Base-by-base conservation (phyloP, 2,329 filamentous ascomycete genomes). In the Aspergillus viridinutans region DNA sequence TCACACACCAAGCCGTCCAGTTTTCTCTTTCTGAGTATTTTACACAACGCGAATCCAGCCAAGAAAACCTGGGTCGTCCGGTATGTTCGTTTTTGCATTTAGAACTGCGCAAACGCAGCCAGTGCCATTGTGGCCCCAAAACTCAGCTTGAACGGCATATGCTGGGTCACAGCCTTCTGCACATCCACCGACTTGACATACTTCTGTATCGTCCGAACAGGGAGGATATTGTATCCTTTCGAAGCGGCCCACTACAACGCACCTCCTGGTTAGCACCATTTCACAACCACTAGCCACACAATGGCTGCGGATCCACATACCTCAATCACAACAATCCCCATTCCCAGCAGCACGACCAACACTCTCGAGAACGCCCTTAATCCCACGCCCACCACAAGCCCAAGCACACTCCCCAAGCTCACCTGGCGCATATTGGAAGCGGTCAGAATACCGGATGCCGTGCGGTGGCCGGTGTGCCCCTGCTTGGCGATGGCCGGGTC, bases 61-160 rank as follows among this genome's bases (percentile, higher is more conserved):
- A 23, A 26, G 21, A 38, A 38, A 17, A 38, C 32, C 2, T 17
- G 4, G 32, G 32, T 38, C 14, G 32, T 17, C 32, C 14, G 14
- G 3, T 17, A 38, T 17, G 32, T 38, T 23, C 21, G 42, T 20
- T 1, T 8, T 23, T 20, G 3, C 3, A 35, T 10, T 58, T 67
- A 74, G 54, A 77, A 75, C 60, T 74, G 71, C 56, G 72, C 76
- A 72, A 79, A 79, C 1, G 77, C 77, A 47, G 76, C 73, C 53
- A 79, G 63, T 20, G 74, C 73, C 73, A 79, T 76, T 52, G 75
- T 75, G 2, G 67, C 62, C 9, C 76, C 77, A 60, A 80, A 79
- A 54, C 73, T 79, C 25, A 76, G 65, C 68, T 80, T 80, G 61
- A 80, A 78, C 1, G 76, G 75, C 43, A 74, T 61, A 63, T 79